These are phyloP conservation scores for Paxillus rubicundulus DNA, from an alignment of 768 basidiomycete genomes.

Conservation along the genomic window DNA sequence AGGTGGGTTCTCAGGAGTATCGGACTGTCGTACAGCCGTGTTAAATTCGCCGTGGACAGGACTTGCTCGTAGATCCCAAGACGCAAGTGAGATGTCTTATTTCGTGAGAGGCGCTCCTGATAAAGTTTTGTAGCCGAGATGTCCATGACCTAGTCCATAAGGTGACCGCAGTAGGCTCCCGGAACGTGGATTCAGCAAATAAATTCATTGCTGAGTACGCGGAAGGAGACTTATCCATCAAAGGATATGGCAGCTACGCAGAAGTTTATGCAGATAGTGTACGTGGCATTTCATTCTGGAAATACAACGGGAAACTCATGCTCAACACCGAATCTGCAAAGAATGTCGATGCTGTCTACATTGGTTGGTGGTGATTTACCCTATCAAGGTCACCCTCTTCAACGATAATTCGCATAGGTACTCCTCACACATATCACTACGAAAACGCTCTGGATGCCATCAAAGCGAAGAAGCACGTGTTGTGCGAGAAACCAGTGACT, in stretches of 20 bases:
- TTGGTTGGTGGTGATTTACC: constrained; percentile 42
- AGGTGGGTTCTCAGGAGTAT: constrained; percentile 39
- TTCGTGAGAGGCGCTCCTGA: background rate
- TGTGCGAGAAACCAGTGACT: constrained; percentile 89
- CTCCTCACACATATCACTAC: constrained; percentile 85
- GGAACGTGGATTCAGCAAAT: constrained; percentile 63
- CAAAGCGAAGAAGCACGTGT: constrained; percentile 77
- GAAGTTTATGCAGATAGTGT: constrained; percentile 73
- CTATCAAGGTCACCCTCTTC: background rate
- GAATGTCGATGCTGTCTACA: constrained; percentile 77
- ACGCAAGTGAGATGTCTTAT: constrained; percentile 43
- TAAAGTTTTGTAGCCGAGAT: constrained; percentile 45
- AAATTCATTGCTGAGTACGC: constrained; percentile 60
- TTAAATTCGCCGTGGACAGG: constrained; percentile 42
- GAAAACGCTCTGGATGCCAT: constrained; percentile 72
- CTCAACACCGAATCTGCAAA: constrained; percentile 21
- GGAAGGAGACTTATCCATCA: constrained; percentile 50
- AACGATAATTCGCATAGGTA: constrained; percentile 44
- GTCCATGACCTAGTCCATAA: constrained; percentile 67
- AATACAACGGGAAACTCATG: background rate
- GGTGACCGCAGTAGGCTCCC: constrained; percentile 74
- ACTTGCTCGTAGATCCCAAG: constrained; percentile 71
- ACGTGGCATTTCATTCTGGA: constrained; percentile 15
- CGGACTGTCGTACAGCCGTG: background rate
- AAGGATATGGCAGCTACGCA: constrained; percentile 70